A percentile compares a stretch with the other conserved stretches of the same genome.
Evolutionary conservation across 257 asterid genomes (phyloP).

Genomic region (Ehretia macrophylla): DNA sequence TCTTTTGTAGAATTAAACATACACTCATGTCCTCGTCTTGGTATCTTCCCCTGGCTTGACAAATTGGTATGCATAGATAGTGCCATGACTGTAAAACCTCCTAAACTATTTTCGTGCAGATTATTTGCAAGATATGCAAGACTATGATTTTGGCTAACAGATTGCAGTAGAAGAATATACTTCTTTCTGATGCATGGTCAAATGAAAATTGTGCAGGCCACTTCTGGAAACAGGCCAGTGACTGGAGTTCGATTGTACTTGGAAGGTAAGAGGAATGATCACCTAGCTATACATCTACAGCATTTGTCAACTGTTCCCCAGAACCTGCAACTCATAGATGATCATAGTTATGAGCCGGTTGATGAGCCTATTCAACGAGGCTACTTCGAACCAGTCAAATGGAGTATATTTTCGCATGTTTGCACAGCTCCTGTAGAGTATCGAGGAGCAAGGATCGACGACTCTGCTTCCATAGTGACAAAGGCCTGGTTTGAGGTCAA

Average conservation of each 20-base stretch:
- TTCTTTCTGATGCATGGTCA: not conserved
- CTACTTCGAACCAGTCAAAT: constrained; percentile 79
- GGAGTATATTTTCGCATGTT: constrained; percentile 93
- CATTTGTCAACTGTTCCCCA: constrained; percentile 69
- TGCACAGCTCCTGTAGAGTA: constrained; percentile 91
- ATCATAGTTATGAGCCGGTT: constrained; percentile 46
- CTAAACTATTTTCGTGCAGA: no score
- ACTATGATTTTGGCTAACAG: no score
- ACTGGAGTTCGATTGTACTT: constrained; percentile 83
- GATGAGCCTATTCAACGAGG: constrained; percentile 62
- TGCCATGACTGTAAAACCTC: no score
- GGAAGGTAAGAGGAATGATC: constrained; percentile 89
- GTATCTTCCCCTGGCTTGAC: no score
- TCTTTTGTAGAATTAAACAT: no score
- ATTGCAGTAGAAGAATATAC: not conserved
- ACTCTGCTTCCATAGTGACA: constrained; percentile 75
- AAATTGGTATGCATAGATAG: no score
- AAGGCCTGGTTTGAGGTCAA: constrained; percentile 89
- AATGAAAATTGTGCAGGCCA: constrained; percentile 45
- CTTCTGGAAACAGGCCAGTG: constrained; percentile 71
- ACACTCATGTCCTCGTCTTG: no score
- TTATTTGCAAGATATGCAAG: no score
- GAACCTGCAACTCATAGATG: constrained; percentile 60
- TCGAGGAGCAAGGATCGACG: constrained; percentile 62
- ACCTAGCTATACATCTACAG: constrained; percentile 85